These are phyloP conservation scores for Lactarius evosmus DNA, from an alignment of 768 basidiomycete genomes.

Conservation along the genomic window DNA sequence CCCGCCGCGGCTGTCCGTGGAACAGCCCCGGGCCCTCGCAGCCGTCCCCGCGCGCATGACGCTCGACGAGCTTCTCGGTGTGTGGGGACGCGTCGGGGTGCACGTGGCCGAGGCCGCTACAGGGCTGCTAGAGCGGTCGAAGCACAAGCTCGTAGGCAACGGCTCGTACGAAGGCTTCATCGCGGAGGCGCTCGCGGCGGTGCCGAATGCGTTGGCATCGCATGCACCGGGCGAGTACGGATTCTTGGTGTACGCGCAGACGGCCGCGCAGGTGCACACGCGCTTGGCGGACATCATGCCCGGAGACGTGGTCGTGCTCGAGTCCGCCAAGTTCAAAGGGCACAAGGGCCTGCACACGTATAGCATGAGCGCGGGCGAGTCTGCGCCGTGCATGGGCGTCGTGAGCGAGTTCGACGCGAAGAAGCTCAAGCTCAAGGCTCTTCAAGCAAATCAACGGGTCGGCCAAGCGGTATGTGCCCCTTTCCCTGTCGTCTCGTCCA, in stretches of 20 bases:
- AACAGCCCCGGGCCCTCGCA: conserved; percentile 8
- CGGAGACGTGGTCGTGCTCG: conserved; percentile 75
- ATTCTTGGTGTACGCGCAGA: conserved; percentile 73
- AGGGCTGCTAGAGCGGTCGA: conserved; percentile 68
- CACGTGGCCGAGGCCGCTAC: conserved; percentile 70
- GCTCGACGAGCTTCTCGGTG: conserved; percentile 62
- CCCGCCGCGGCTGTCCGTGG: conserved; percentile 1
- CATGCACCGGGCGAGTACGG: conserved; percentile 53
- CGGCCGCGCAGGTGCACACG: conserved; percentile 60
- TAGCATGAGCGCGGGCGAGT: conserved; percentile 52
- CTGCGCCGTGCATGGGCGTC: conserved; percentile 65
- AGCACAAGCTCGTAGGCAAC: conserved; percentile 75
- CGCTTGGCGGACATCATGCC: conserved; percentile 79
- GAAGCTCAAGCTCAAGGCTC: conserved; percentile 81
- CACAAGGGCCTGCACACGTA: conserved; percentile 78
- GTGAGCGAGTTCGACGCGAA: conserved; percentile 80
- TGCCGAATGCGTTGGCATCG: conserved; percentile 55
- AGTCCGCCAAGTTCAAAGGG: conserved; percentile 76
- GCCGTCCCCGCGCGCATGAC: conserved; percentile 40
- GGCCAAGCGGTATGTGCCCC: conserved; percentile 64
- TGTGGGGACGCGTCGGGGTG: conserved; percentile 74
- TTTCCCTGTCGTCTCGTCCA: conserved; percentile 16
- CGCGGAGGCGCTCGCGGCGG: conserved; percentile 57
- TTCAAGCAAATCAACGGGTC: conserved; percentile 85
- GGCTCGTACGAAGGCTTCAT: conserved; percentile 83